These are phyloP conservation scores for Purshia tridentata DNA, from an alignment of 306 rosid genomes.

Conservation along the genomic window DNA sequence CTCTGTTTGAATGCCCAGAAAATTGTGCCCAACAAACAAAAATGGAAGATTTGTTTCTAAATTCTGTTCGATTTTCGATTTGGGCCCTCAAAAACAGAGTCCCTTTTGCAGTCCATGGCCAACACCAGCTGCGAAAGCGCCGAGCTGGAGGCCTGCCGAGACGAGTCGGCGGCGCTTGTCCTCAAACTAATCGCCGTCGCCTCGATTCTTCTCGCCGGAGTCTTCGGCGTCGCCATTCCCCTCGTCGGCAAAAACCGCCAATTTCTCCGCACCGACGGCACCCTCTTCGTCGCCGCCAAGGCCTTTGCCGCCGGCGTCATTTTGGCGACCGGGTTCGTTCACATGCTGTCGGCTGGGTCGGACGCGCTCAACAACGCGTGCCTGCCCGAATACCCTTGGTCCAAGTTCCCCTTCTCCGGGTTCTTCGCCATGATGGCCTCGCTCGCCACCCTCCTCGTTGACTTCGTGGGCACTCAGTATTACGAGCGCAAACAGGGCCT, in stretches of 20 bases:
- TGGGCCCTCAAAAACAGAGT: constrained; percentile 28
- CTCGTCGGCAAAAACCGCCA: constrained; percentile 55
- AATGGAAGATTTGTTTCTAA: constrained; percentile 16
- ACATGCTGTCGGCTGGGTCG: constrained; percentile 71
- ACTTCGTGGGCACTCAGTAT: constrained; percentile 85
- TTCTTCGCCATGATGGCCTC: constrained; percentile 92
- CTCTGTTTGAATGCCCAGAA: not conserved
- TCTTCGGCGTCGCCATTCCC: constrained; percentile 70
- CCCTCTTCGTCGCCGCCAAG: constrained; percentile 65
- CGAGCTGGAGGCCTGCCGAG: constrained; percentile 54
- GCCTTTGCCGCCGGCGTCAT: constrained; percentile 98
- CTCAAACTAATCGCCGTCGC: constrained; percentile 75
- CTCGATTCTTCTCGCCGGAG: constrained; percentile 66
- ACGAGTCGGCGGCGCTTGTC: constrained; percentile 60
- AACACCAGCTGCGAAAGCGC: constrained; percentile 45
- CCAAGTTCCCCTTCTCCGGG: constrained; percentile 77
- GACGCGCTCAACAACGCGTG: constrained; percentile 56
- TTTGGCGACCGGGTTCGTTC: constrained; percentile 91
- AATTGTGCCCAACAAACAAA: no score
- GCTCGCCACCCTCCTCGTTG: constrained; percentile 73
- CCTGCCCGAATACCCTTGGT: constrained; percentile 72
- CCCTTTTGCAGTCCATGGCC: constrained; percentile 52
- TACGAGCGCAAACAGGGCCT: constrained; percentile 75
- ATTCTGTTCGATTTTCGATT: constrained; percentile 16
- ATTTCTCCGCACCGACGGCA: constrained; percentile 71